These are phyloP conservation scores for Ascochyta lentis DNA, from an alignment of 2,329 filamentous ascomycete genomes.

Conservation along the genomic window DNA sequence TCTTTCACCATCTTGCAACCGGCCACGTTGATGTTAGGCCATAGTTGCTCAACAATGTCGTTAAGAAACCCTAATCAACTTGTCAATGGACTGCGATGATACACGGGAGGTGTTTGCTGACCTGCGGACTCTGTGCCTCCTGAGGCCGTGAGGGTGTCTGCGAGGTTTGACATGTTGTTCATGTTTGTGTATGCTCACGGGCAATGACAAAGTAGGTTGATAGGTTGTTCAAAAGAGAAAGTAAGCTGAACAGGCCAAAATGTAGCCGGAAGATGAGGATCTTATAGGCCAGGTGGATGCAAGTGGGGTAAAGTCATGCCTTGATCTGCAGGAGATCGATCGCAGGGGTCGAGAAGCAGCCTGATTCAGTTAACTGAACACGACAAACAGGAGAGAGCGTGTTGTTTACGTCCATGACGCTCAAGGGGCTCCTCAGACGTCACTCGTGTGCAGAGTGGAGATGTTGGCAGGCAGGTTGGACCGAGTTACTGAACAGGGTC, in stretches of 20 bases:
- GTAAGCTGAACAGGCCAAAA: neutral
- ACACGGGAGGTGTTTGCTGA: slow-evolving; percentile 18
- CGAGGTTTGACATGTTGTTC: slow-evolving; percentile 38
- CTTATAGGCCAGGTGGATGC: slow-evolving; percentile 14
- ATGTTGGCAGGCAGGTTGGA: slow-evolving; percentile 14
- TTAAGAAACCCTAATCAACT: slow-evolving; percentile 53
- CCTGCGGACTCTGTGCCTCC: slow-evolving; percentile 52
- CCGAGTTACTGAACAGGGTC: slow-evolving; percentile 3
- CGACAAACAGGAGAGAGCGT: slow-evolving; percentile 11
- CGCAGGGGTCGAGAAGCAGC: slow-evolving; percentile 6
- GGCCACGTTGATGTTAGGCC: slow-evolving; percentile 58
- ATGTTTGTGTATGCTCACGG: neutral
- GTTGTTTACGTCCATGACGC: slow-evolving; percentile 21
- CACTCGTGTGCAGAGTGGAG: slow-evolving; percentile 13
- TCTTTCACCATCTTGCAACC: slow-evolving; percentile 55
- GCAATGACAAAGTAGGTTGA: neutral
- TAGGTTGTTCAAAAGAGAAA: neutral
- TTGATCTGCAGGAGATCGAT: slow-evolving; percentile 12
- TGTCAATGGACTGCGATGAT: neutral
- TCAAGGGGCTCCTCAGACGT: slow-evolving; percentile 14
- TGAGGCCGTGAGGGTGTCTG: slow-evolving; percentile 51
- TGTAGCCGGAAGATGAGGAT: neutral
- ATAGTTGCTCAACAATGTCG: slow-evolving; percentile 56
- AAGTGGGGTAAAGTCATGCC: slow-evolving; percentile 13
- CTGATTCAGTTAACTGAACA: slow-evolving; percentile 7